Percentiles rank a stretch among this genome's conserved stretches.
Evolutionary conservation across 164 flowering plant species (phyloP).

Genomic region (Nymphaea colorata): DNA sequence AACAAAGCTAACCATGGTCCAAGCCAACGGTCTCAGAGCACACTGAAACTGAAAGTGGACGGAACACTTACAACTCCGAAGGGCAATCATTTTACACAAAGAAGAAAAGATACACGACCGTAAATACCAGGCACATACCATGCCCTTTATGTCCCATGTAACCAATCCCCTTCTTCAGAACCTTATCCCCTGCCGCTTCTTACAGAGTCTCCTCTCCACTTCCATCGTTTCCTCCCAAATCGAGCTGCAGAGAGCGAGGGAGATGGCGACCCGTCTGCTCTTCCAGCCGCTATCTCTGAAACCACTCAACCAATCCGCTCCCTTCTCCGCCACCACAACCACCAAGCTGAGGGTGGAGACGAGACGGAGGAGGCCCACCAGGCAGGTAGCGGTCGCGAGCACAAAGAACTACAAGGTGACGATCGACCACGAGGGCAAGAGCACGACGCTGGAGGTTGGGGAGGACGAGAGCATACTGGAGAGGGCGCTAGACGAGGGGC

Average conservation of each 20-base stretch:
- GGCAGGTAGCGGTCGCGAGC: not conserved
- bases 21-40: too few species aligned
- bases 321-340: slow-evolving; percentile 24
- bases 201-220: too few species aligned
- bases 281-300: slow-evolving; percentile 2
- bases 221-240: not conserved
- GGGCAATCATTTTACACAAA: too few species aligned
- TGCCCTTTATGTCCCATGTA: too few species aligned
- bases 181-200: too few species aligned
- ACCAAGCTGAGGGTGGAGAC: not conserved
- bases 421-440: slow-evolving; percentile 61
- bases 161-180: too few species aligned
- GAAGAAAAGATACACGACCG: too few species aligned
- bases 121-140: too few species aligned
- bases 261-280: not conserved
- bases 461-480: slow-evolving; percentile 68
- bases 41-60: too few species aligned
- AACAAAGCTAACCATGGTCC: too few species aligned
- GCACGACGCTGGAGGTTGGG: slow-evolving; percentile 69
- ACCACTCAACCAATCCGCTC: slow-evolving; percentile 28
- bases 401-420: slow-evolving; percentile 39
- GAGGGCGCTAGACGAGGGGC: slow-evolving; percentile 68
- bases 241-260: not conserved
- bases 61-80: too few species aligned
- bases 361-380: not conserved